Evolutionary conservation across 306 rosid species (phyloP).

Genomic region (Cucumis cinereus): DNA sequence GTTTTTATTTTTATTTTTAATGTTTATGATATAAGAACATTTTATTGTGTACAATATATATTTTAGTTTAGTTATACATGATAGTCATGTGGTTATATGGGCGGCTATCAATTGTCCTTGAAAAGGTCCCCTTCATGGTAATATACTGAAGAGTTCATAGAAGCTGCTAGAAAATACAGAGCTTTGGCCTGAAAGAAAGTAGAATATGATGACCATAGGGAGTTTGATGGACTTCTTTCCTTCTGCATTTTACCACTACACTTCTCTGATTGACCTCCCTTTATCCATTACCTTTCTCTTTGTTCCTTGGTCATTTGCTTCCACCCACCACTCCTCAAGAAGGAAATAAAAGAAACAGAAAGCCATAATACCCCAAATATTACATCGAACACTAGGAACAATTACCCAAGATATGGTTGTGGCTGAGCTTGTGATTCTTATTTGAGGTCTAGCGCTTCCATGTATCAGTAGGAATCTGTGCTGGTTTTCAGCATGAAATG

Average conservation of each 20-base stretch:
- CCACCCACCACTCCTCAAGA: not conserved
- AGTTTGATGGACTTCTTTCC: not conserved
- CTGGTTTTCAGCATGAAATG: not conserved
- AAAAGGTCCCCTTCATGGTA: not conserved
- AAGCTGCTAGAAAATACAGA: not conserved
- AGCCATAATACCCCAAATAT: too few relatives aligned
- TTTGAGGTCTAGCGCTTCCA: not conserved
- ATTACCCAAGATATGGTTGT: not conserved
- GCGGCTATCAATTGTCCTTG: not conserved
- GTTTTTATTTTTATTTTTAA: not conserved
- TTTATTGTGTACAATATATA: not conserved
- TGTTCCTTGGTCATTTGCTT: not conserved
- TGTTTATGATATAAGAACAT: not conserved
- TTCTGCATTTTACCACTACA: not conserved
- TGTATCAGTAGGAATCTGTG: not conserved
- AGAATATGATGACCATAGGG: too few relatives aligned
- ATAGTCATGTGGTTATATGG: not conserved
- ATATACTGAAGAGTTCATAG: too few relatives aligned
- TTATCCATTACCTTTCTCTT: not conserved
- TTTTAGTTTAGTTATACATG: not conserved
- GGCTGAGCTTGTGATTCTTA: not conserved
- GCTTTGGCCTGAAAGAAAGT: not conserved
- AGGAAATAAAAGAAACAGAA: not conserved
- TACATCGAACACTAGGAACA: not conserved
- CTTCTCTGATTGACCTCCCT: not conserved